A percentile compares a stretch with the other conserved stretches of the same genome.
Conservation (phyloP, 2,329 filamentous ascomycete genomes). For the Exophiala sp. region DNA sequence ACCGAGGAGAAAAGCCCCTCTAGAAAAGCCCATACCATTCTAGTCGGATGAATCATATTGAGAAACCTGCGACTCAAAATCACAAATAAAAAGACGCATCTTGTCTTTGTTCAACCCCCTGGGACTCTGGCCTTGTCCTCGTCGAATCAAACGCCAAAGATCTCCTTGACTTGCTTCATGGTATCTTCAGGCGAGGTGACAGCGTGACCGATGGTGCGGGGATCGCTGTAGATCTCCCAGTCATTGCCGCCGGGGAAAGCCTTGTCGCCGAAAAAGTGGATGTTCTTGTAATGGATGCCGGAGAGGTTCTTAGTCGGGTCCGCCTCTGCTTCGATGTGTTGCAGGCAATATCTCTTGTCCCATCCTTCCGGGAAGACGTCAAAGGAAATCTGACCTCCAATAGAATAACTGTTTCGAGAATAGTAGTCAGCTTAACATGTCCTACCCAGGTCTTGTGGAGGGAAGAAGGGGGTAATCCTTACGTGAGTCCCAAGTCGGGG, state of each 20-base stretch:
- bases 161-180: conserved; percentile 67
- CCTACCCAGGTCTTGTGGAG: too few species aligned
- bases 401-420: conserved; percentile 72
- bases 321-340: conserved; percentile 77
- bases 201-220: conserved; percentile 75
- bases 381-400: conserved; percentile 96
- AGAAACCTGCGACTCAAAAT: too few species aligned
- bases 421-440: too few species aligned
- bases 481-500: conserved; percentile 76
- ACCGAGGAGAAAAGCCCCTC: too few species aligned
- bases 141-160: conserved; percentile 55
- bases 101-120: too few species aligned
- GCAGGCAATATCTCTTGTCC: conserved; percentile 97
- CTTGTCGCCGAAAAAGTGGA: conserved; percentile 99
- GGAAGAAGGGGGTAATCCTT: conserved; percentile 37
- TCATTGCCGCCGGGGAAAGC: conserved; percentile 86
- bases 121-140: too few species aligned
- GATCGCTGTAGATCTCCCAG: conserved; percentile 83
- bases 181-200: conserved; percentile 81
- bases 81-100: too few species aligned
- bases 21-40: too few species aligned
- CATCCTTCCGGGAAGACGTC: conserved; percentile 95
- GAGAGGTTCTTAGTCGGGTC: conserved; percentile 56
- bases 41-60: too few species aligned
- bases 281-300: conserved; percentile 63